Evolutionary conservation across 768 basidiomycete genomes (phyloP), one percentile per base, ranked within the genome.

Genomic region (Cantharellus cinnabarinus): DNA sequence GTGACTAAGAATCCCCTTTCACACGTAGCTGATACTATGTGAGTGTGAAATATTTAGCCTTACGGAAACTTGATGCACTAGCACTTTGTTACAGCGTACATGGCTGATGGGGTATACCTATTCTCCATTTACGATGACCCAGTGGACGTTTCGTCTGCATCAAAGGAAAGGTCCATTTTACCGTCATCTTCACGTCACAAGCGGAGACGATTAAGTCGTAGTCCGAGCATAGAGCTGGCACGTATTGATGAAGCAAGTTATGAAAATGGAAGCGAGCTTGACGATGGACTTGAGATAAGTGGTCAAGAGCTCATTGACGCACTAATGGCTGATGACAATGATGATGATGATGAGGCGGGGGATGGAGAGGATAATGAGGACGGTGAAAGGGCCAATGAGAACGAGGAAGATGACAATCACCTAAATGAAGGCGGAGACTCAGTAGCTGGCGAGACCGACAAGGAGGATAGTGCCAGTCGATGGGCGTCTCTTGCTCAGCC

Each of bases 41-140:
- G 44, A 48, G 44, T 48, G 44, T 10, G 44, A 48, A 10, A 29
- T 48, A 10, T 10, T 29, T 29, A 29, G 10, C 10, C 29, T 48
- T 10, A 48, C 44, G 29, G 44, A 10, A 10, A 48, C 44, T 10
- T 48, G 10, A 48, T 48, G 29, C 44, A 10, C 29, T 48, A 48
- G 10, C 10, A 48, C 35, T 42, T 15, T 48, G 39, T 55, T 61
- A 41, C 64, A 87, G 87, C 85, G 40, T 89, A 82, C 65, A 82
- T 79, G 64, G 75, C 74, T 10, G 85, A 89, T 68, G 80, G 74
- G 3, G 77, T 83, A 37, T 85, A 86, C 67, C 66, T 85, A 40
- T 89, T 79, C 64, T 86, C 84, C 3, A 85, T 82, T 4, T 72
- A 72, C 56, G 86, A 88, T 63, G 76, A 82, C 14, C 75, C 82